Evolutionary conservation across 1,284 basidiomycete genomes (phyloP).

Genomic region (Trichosporon faecale): DNA sequence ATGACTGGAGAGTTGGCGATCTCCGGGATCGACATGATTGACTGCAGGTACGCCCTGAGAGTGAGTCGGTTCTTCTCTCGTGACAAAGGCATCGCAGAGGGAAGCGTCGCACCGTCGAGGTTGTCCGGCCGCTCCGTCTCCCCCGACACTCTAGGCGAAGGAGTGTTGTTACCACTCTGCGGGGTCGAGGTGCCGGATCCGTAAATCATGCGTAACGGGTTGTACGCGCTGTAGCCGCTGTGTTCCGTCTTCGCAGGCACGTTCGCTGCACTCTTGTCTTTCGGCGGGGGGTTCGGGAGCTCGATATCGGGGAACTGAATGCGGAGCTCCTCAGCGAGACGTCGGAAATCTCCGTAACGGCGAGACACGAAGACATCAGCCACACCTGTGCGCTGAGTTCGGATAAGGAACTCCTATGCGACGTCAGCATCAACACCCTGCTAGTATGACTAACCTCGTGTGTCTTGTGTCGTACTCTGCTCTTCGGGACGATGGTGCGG

Average conservation of each 20-base stretch:
- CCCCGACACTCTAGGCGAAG: slow-evolving; percentile 7
- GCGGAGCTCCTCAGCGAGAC: slow-evolving; percentile 79
- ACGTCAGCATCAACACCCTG: slow-evolving; percentile 10
- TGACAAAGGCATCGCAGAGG: slow-evolving; percentile 58
- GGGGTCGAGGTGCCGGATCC: slow-evolving; percentile 44
- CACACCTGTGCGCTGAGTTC: slow-evolving; percentile 70
- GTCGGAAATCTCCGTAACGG: slow-evolving; percentile 90
- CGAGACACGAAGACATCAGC: slow-evolving; percentile 83
- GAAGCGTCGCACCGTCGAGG: slow-evolving; percentile 1
- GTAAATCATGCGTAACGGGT: slow-evolving; percentile 51
- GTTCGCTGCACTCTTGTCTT: slow-evolving; percentile 72
- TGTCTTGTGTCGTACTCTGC: slow-evolving; percentile 71
- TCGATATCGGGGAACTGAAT: slow-evolving; percentile 75
- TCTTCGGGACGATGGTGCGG: slow-evolving; percentile 72
- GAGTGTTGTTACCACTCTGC: slow-evolving; percentile 16
- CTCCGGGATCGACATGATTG: slow-evolving; percentile 68
- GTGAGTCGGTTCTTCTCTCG: slow-evolving; percentile 95
- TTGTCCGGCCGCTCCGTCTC: slow-evolving; percentile 8
- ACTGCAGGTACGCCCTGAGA: slow-evolving; percentile 83
- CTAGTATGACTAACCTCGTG: slow-evolving; percentile 65
- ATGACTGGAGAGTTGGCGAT: slow-evolving; percentile 82
- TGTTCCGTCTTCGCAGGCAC: slow-evolving; percentile 26
- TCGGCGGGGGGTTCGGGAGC: slow-evolving; percentile 74
- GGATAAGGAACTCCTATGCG: slow-evolving; percentile 84
- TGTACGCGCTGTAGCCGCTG: slow-evolving; percentile 45